Base-by-base conservation (phyloP, 2,329 filamentous ascomycete genomes). In the Eutypella sp. region DNA sequence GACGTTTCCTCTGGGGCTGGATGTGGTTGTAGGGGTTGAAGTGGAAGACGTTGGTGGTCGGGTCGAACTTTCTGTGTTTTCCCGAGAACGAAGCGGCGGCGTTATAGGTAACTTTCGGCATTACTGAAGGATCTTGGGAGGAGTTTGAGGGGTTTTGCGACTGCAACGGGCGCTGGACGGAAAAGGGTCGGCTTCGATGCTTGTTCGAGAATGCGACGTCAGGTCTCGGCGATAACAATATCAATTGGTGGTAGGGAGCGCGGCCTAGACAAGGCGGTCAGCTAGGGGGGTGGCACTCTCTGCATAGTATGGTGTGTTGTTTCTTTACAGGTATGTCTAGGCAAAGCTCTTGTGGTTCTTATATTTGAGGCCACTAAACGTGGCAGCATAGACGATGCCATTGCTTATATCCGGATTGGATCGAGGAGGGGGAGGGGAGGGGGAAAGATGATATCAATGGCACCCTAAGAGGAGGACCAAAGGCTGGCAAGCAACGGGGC, bases 1-100 rank as follows among this genome's bases (percentile, higher is more conserved):
- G 73, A 25, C 61, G 64, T 55, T 75, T 66, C 54, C 70, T 70
- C 42, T 73, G 73, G 48, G 71, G 74, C 49, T 76, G 76, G 53
- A 78, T 81, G 42, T 73, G 74, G 58, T 81, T 73, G 65, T 81
- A 74, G 1, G 81, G 81, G 52, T 85, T 82, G 70, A 89, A 91
- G 60, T 84, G 81, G 65, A 86, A 87, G 46, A 86, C 72, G 67
- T 89, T 83, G 40, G 74, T 75, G n/a, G 76, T 69, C 11, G 85
- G 81, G 51, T 86, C 77, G 69, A 83, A 90, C 25, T 74, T 75
- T 38, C 75, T 77, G 55, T 82, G 79, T 65, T 92, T 92, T 47
- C 80, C 85, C 41, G 84, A 85, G 59, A 86, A 90, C 5, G 87
- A 87, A 5, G 85, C 85, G 24, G 86, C 84, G 48, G 89, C 76